Evolutionary conservation across 768 basidiomycete species (phyloP).

Genomic region (Lactarius sp.): DNA sequence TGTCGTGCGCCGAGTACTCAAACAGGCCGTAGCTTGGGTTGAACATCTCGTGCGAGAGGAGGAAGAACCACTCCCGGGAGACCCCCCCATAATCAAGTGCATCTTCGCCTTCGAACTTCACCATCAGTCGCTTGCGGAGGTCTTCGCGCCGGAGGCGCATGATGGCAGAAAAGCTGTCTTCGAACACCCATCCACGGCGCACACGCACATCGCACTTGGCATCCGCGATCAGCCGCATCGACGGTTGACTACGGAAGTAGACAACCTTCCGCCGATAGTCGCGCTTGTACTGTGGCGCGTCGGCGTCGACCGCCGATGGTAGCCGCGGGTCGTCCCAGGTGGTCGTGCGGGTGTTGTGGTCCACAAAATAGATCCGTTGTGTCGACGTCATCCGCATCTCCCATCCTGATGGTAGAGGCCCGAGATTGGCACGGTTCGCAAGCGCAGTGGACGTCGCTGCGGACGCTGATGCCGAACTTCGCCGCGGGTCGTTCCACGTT

Average conservation of each 20-base stretch:
- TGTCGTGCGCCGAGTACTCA: constrained; percentile 75
- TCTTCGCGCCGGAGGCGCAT: constrained; percentile 76
- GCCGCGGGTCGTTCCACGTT: constrained; percentile 87
- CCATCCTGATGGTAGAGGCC: constrained; percentile 87
- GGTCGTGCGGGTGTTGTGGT: constrained; percentile 86
- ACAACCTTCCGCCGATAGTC: constrained; percentile 90
- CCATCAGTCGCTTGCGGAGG: constrained; percentile 63
- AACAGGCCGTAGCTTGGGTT: constrained; percentile 79
- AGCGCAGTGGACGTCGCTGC: constrained; percentile 39
- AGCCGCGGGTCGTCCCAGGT: constrained; percentile 92
- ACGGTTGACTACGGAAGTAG: constrained; percentile 88
- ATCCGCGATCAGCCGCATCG: constrained; percentile 59
- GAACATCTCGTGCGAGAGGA: constrained; percentile 78
- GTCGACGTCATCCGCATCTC: constrained; percentile 91
- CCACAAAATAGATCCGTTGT: constrained; percentile 84
- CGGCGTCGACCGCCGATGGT: constrained; percentile 76
- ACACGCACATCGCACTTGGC: constrained; percentile 89
- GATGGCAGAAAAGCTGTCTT: constrained; percentile 80
- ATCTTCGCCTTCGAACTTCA: constrained; percentile 76
- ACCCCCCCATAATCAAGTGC: constrained; percentile 77
- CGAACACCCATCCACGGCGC: constrained; percentile 72
- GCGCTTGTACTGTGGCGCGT: constrained; percentile 92
- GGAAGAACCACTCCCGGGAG: constrained; percentile 84
- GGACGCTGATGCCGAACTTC: constrained; percentile 45
- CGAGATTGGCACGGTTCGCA: constrained; percentile 42